These are phyloP conservation scores for Nicotiana rustica DNA, from an alignment of 305 asterid species.

Conservation along the genomic window DNA sequence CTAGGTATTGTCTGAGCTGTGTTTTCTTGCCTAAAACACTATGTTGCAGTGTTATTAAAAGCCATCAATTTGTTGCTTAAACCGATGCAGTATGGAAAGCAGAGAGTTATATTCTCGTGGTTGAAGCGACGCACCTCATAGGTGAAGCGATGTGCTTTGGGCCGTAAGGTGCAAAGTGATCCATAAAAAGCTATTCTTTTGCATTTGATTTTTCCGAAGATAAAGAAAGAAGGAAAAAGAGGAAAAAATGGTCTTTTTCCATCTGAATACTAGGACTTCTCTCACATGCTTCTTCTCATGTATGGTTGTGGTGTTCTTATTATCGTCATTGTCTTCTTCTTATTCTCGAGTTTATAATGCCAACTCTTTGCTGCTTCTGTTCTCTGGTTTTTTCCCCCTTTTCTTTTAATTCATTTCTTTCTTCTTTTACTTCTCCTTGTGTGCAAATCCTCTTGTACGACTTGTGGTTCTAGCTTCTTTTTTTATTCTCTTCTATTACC, in stretches of 20 bases:
- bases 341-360: not conserved
- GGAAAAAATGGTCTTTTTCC: not conserved
- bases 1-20: not conserved
- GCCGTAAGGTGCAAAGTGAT: not conserved
- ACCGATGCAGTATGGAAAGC: not conserved
- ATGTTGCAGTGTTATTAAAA: not conserved
- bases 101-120: not conserved
- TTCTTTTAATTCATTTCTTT: not conserved
- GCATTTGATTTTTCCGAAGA: not conserved
- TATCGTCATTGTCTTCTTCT: not conserved
- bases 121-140: not conserved
- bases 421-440: not conserved
- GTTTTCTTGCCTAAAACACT: not conserved
- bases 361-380: not conserved
- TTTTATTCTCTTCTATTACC: not conserved
- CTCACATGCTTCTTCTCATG: not conserved
- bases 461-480: not conserved
- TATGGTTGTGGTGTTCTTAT: not conserved
- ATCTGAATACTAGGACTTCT: not conserved
- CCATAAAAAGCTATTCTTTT: not conserved
- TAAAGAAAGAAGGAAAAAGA: not conserved
- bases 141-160: constrained; percentile 9
- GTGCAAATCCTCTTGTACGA: not conserved
- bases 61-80: not conserved
- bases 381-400: not conserved